Percentiles rank a stretch among this genome's conserved stretches.
Evolutionary conservation across 2,329 filamentous ascomycete genomes (phyloP).

Genomic region (Hymenoscyphus fructigenus): DNA sequence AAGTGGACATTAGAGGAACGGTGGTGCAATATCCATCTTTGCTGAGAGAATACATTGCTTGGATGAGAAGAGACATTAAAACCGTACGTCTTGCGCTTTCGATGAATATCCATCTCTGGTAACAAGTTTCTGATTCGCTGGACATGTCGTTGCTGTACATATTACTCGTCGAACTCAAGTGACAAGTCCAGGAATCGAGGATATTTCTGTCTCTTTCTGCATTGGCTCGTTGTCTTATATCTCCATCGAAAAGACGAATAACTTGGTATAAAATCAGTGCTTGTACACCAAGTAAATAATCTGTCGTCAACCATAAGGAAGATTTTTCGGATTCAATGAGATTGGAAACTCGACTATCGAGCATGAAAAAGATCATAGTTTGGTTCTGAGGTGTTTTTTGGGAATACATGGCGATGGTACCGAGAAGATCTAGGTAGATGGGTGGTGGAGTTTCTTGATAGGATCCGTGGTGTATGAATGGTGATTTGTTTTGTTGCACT

Average conservation of each 20-base stretch:
- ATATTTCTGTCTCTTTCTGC: slow-evolving; percentile 30
- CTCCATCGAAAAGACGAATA: slow-evolving; percentile 40
- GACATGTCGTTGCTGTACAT: not conserved
- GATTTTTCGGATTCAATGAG: not conserved
- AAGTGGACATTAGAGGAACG: slow-evolving; percentile 14
- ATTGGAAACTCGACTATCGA: not conserved
- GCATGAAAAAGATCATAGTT: slow-evolving; percentile 9
- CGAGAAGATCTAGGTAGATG: slow-evolving; percentile 23
- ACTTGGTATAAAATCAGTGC: slow-evolving; percentile 37
- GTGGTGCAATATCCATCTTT: slow-evolving; percentile 21
- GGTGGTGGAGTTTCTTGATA: slow-evolving; percentile 16
- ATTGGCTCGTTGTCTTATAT: slow-evolving; percentile 37
- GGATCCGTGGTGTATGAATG: slow-evolving; percentile 25
- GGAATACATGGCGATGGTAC: slow-evolving; percentile 21
- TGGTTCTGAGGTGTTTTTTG: slow-evolving; percentile 19
- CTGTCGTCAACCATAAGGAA: slow-evolving; percentile 21
- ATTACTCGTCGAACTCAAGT: not conserved
- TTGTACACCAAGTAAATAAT: slow-evolving; percentile 32
- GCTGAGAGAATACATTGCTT: slow-evolving; percentile 16
- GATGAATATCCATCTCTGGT: slow-evolving; percentile 33
- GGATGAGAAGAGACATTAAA: slow-evolving; percentile 24
- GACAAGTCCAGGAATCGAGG: not conserved
- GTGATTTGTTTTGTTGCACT: slow-evolving; percentile 18
- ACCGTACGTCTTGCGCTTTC: slow-evolving; percentile 37
- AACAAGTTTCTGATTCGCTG: not conserved